phyloP scores from a whole-genome alignment of 352 stramenopile genomes.

The Globisporangium rhizosaccharum region DNA sequence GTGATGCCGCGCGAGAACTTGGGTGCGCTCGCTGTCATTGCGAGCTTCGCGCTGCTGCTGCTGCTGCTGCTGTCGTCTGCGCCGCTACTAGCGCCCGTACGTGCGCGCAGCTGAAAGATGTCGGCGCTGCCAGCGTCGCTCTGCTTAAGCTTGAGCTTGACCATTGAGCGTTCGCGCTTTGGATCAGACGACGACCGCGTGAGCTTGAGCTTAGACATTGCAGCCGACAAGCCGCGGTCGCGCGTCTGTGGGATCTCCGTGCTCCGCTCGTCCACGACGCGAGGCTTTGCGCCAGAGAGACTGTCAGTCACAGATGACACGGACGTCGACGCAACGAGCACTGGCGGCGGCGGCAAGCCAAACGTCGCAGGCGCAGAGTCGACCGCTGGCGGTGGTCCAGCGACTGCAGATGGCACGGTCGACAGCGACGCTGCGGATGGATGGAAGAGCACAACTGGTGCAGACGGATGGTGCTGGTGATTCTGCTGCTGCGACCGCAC shows the following conservation, averaged over 20 bases:
- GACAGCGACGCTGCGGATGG: neutral
- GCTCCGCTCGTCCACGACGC: constrained; percentile 17
- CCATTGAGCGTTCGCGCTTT: constrained; percentile 59
- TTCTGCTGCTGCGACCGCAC: constrained; percentile 35
- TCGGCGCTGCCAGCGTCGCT: constrained; percentile 29
- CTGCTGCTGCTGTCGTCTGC: neutral
- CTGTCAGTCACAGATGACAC: constrained; percentile 22
- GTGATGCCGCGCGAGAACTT: constrained; percentile 67
- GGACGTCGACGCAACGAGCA: constrained; percentile 24
- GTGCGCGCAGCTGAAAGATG: constrained; percentile 45
- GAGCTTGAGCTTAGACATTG: constrained; percentile 60
- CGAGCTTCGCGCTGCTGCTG: neutral
- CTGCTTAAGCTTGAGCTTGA: constrained; percentile 57
- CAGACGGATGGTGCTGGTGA: constrained; percentile 6
- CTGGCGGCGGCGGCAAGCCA: constrained; percentile 17
- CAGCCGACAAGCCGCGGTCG: constrained; percentile 32
- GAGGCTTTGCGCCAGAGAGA: constrained; percentile 14
- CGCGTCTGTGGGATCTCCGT: constrained; percentile 11
- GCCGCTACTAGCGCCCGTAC: constrained; percentile 3
- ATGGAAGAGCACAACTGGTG: constrained; percentile 9
- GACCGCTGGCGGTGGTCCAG: neutral
- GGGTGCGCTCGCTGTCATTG: constrained; percentile 26
- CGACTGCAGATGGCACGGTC: neutral
- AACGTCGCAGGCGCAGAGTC: too few species aligned
- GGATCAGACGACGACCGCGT: constrained; percentile 69